These are phyloP conservation scores for grape (Vitis vinifera) DNA, from an alignment of 164 flowering plant species.

Conservation along the genomic window ASM3070453v1 NC_081822.1:7263001-7263500, in stretches of 20 bases:
- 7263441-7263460: conserved; percentile 32
- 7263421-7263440: conserved; percentile 44
- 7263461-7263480: conserved; percentile 23
- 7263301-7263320: conserved; percentile 24
- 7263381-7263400: conserved; percentile 10
- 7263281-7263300: conserved; percentile 58
- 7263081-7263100: too few relatives aligned
- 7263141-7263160: background rate
- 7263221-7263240: conserved; percentile 99
- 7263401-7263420: conserved; percentile 12
- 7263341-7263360: conserved; percentile 41
- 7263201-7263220: conserved; percentile 87
- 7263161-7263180: background rate
- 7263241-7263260: conserved; percentile 88
- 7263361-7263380: conserved; percentile 44
- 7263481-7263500: conserved; percentile 19
- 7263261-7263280: conserved; percentile 84
- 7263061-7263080: too few relatives aligned
- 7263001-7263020: too few relatives aligned
- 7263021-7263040: too few relatives aligned
- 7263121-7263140: background rate
- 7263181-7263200: conserved; percentile 63
- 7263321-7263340: conserved; percentile 26
- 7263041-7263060: too few relatives aligned
- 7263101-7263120: too few relatives aligned